Conservation (phyloP, 2,329 filamentous ascomycete species). For the Cercospora zeina region DNA sequence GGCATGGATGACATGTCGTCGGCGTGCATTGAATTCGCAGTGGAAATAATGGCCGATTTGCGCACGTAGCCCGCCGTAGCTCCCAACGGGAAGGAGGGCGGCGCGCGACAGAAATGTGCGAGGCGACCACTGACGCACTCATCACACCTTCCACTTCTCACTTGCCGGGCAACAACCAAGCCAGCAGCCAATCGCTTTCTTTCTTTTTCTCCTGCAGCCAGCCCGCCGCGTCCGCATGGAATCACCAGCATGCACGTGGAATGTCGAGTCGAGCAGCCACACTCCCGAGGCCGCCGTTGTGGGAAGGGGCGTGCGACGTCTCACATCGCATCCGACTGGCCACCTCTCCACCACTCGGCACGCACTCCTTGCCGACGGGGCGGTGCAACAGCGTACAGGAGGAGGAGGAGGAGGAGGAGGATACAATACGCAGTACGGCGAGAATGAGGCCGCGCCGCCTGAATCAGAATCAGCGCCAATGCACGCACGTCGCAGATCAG, state of each 20-base stretch:
- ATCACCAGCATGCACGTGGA: background rate
- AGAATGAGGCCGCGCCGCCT: too few relatives aligned
- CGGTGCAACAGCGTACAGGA: too few relatives aligned
- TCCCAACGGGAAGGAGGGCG: background rate
- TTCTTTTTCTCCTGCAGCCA: background rate
- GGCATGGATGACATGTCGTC: conserved; percentile 18
- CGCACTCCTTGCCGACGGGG: too few relatives aligned
- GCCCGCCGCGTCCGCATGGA: background rate
- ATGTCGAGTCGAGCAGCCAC: background rate
- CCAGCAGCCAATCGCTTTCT: background rate
- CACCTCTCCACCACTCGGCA: too few relatives aligned
- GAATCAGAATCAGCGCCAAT: conserved; percentile 6
- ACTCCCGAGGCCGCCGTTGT: background rate
- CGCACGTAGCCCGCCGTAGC: conserved; percentile 12
- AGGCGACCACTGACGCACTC: conserved; percentile 12
- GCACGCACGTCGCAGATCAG: conserved; percentile 19
- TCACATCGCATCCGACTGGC: background rate
- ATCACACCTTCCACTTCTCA: background rate
- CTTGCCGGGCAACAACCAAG: background rate
- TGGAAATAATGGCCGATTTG: conserved; percentile 7
- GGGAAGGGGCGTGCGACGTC: background rate
- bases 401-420: too few relatives aligned
- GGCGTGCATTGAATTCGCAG: conserved; percentile 3
- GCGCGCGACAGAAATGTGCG: conserved; percentile 6
- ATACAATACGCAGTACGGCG: too few relatives aligned